Evolutionary conservation across 1,139 yeast genomes (phyloP).

Genomic region (Sugiyamaella grinbergsii): DNA sequence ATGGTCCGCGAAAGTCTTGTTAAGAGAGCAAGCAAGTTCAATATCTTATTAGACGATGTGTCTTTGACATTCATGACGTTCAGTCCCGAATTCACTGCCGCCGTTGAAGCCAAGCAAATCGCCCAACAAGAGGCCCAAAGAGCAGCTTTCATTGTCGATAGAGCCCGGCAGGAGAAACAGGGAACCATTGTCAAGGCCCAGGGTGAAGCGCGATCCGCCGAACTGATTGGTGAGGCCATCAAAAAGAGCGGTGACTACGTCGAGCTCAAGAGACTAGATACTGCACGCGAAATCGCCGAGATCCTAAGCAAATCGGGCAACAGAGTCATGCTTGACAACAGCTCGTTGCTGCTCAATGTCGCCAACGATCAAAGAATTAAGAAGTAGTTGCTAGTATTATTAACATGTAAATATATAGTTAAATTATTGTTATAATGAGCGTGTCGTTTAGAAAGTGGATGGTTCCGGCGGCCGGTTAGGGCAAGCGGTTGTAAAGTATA

Average conservation of each 20-base stretch:
- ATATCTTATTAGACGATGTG: slow-evolving; percentile 88
- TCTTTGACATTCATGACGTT: slow-evolving; percentile 95
- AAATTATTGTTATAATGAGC: too few species aligned
- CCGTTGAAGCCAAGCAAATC: slow-evolving; percentile 98
- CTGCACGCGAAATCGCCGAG: slow-evolving; percentile 93
- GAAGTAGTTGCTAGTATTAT: slow-evolving; percentile 2
- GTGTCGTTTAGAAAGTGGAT: too few species aligned
- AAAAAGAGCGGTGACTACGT: slow-evolving; percentile 94
- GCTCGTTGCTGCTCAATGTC: slow-evolving; percentile 87
- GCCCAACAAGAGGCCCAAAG: slow-evolving; percentile 99
- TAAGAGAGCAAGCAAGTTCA: slow-evolving; percentile 89
- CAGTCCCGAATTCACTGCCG: slow-evolving; percentile 95
- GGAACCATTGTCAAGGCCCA: slow-evolving; percentile 94
- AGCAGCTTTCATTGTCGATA: slow-evolving; percentile 95
- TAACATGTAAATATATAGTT: slow-evolving; percentile 4
- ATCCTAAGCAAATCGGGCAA: slow-evolving; percentile 87
- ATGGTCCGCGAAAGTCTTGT: slow-evolving; percentile 87
- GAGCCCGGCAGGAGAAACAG: slow-evolving; percentile 96
- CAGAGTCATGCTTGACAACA: slow-evolving; percentile 87
- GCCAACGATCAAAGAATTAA: slow-evolving; percentile 39
- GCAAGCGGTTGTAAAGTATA: too few species aligned
- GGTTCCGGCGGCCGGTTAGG: too few species aligned
- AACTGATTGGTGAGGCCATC: slow-evolving; percentile 97
- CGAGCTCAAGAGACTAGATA: slow-evolving; percentile 93
- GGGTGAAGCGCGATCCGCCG: slow-evolving; percentile 99